phyloP scores from a whole-genome alignment of 2,329 filamentous ascomycete species.

The Capronia epimyces region DNA sequence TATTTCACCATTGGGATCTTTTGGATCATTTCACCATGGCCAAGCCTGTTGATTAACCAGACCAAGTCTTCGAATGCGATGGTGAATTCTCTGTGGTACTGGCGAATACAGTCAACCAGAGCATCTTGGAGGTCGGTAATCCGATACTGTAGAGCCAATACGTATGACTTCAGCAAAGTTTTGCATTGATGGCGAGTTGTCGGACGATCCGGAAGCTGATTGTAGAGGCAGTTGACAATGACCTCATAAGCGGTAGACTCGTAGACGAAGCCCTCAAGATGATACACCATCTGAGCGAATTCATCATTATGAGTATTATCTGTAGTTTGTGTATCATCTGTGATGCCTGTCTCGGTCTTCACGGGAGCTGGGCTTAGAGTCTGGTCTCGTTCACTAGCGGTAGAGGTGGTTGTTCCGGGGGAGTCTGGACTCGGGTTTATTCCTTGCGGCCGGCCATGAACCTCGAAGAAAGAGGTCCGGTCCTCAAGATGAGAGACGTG shows the following conservation, averaged over 20 bases:
- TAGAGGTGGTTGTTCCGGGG: not conserved
- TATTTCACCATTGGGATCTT: constrained; percentile 18
- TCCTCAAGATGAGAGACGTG: constrained; percentile 15
- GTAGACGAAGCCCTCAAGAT: constrained; percentile 14
- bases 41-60: constrained; percentile 21
- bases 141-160: constrained; percentile 22
- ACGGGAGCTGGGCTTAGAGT: constrained; percentile 1
- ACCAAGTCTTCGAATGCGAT: constrained; percentile 24
- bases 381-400: not conserved
- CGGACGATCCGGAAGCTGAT: constrained; percentile 7
- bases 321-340: not conserved
- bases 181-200: not conserved
- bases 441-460: constrained; percentile 9
- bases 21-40: constrained; percentile 6
- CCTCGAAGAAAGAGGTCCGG: constrained; percentile 24
- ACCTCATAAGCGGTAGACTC: constrained; percentile 19
- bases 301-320: not conserved
- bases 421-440: not conserved
- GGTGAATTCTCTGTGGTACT: constrained; percentile 13
- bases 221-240: constrained; percentile 25
- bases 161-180: constrained; percentile 19
- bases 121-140: constrained; percentile 23
- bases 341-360: constrained; percentile 1
- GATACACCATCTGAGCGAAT: constrained; percentile 8
- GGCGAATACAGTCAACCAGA: constrained; percentile 23